Base-by-base conservation (phyloP, 2,329 filamentous ascomycete species). In the Trichoderma sp. region DNA sequence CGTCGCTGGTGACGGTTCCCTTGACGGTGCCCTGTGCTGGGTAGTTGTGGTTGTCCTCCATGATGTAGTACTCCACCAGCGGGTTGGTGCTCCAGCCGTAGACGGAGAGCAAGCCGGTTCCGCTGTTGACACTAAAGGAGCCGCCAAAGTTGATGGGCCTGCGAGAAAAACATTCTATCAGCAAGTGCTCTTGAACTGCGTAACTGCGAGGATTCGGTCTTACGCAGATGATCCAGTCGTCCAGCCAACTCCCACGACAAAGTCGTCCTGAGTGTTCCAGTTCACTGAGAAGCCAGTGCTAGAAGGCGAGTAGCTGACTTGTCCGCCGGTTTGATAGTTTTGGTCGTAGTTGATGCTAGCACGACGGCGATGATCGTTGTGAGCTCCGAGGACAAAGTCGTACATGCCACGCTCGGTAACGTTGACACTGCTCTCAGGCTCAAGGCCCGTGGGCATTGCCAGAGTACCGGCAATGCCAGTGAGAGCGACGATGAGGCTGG, bases 71-170 rank as follows among this genome's bases (percentile, higher is more conserved):
- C 65, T 77, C 76, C 52, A 77, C 70, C 12, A 78, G 69, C 1
- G 77, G 77, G 69, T 68, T 71, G 12, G 55, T 72, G 45, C 72
- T 76, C 77, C 77, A 79, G 67, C 78, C 78, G 68, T 79, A 79
- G 61, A 79, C 65, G 26, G 75, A 71, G 63, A 79, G 74, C 67
- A 78, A 76, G 67, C 71, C 71, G 69, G 74, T 76, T 39, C 74
- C 74, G 63, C 74, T 71, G 68, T 24, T 48, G 26, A 52, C 48
- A 24, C 55, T 28, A 26, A 65, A 65, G 28, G 63, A 65, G 21
- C 63, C 63, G 17, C 63, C 26, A 30, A 52, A 65, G 14, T 59
- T 58, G 26, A 65, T 65, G 3, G 63, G 48, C 1, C 63, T 65
- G 28, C 2, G 5, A 15, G 1, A 19, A 15, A 0, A 19, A 4